Evolutionary conservation across 116 monocot species (phyloP), one percentile per base, ranked within the genome.

Genomic region (Dioscorea cayenensis): DNA sequence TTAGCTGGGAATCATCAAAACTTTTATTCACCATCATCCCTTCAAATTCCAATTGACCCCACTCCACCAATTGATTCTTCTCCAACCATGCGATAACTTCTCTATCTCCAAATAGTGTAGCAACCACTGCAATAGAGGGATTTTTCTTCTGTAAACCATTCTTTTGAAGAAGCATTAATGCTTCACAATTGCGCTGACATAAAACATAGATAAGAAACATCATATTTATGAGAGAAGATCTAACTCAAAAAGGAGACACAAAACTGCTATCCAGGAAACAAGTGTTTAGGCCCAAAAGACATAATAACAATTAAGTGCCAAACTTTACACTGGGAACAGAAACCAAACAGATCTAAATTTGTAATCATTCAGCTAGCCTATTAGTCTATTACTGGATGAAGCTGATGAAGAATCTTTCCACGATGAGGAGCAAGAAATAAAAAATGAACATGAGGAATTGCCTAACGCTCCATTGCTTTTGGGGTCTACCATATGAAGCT

Each of bases 151-250:
- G 87, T 71, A 95, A 81, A 48, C 95, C 95, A 77, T 87, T 83
- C 87, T 90, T 95, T 73, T 90, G 89, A 36, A 95, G 90, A 60
- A 95, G 75, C 89, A 92, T 95, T 65, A 95, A 63, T 67, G 95
- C 95, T 84, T 95, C 95, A 82, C 92, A 92, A 61, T 95, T 92
- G 8, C 95, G 77, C 95, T 95, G 89, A 36, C 60, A 77, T 43
- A 60, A 49, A 79, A 74, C 74, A 14, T 13, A 55, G 5, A 65
- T 48, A 75, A 36, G 28, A 18, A 73, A 6, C 8, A 51, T 50
- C 28, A 51, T 50, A 62, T 72, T 16, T 18, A 55, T 18, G 16
- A 55, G n/a, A 55, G 14, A 55, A 14, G 55, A 55, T 18, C 55
- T 17, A 11, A 55, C 55, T 3, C 55, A 55, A 55, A n/a, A 55